Evolutionary conservation across 139 green algal genomes (phyloP), one percentile per base, ranked within the genome.

Genomic region (Auxenochlorella protothecoides): DNA sequence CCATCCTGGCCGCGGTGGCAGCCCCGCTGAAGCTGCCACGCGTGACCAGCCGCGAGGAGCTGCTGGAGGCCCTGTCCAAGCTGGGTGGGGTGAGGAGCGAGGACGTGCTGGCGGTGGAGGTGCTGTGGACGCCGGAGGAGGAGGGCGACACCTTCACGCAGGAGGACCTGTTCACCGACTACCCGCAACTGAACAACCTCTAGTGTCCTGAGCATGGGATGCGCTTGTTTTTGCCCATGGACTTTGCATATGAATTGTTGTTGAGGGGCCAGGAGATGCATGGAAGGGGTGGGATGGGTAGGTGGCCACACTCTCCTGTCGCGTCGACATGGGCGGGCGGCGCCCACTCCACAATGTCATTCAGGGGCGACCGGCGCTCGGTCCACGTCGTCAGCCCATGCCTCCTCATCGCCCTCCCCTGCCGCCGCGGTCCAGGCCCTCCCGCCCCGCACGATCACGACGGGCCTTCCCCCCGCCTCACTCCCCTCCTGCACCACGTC

Each of bases 121-220:
- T 99, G 65, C 79, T 99, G 74, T 99, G 94, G 94, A 97, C 92
- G 2, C 94, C 94, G 0, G 89, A 99, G 82, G 92, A 92, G 62
- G 82, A 89, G 55, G 80, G 80, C 2, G 93, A 98, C 72, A 81
- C 71, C 56, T 93, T 96, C 81, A 91, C 76, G 5, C 79, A 81
- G 55, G 83, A 92, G 59, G 93, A 98, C 78, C 68, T 98, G 59
- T 61, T 93, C 13, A 9, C 55, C 5, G 93, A 97, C 72, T 97
- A 96, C 76, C 92, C 92, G 4, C 74, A 63, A 3, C 70, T 94
- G 9, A 84, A 84, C 51, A 85, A 68, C 9, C 60, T 93, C 6
- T 92, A 74, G 27, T 44, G 27, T 44, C 27, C 27, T 44, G 27
- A 44, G 27, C 27, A 2, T 44, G 27, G 27, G 27, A 44, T 44